phyloP scores from a whole-genome alignment of 73 alveolate species.

The Paramecium tetraurelia region DNA sequence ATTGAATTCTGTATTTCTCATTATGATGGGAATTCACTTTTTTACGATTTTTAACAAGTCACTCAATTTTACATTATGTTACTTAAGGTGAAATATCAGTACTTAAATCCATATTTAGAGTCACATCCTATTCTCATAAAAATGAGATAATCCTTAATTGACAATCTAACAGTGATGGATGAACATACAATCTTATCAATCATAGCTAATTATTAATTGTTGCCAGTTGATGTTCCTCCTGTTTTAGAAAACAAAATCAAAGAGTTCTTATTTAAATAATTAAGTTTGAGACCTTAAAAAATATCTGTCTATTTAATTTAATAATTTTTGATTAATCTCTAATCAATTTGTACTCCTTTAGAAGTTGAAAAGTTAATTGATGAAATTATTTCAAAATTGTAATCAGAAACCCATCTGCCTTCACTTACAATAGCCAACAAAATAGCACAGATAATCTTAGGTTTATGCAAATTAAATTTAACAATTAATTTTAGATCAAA shows the following conservation, averaged over 20 bases:
- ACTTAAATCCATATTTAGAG: neutral
- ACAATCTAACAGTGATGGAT: neutral
- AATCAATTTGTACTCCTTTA: neutral
- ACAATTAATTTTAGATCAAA: neutral
- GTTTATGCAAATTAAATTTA: neutral
- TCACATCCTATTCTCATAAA: neutral
- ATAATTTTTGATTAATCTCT: neutral
- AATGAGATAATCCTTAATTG: neutral
- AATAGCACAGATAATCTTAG: neutral
- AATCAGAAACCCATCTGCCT: neutral
- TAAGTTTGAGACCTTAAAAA: neutral
- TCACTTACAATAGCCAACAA: neutral
- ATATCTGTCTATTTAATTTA: neutral
- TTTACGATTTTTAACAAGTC: neutral
- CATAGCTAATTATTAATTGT: neutral
- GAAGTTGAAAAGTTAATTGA: neutral
- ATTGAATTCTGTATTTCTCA: neutral
- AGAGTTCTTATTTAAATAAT: neutral
- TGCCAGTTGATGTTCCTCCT: neutral
- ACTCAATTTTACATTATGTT: neutral
- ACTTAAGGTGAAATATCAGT: neutral
- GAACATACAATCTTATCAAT: neutral
- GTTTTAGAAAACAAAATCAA: neutral
- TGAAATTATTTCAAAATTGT: neutral
- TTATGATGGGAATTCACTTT: neutral